A percentile compares a stretch with the other conserved stretches of the same genome.
These are phyloP conservation scores for Ogataea ramenticola DNA, from an alignment of 805 yeast genomes.

Conservation along the genomic window DNA sequence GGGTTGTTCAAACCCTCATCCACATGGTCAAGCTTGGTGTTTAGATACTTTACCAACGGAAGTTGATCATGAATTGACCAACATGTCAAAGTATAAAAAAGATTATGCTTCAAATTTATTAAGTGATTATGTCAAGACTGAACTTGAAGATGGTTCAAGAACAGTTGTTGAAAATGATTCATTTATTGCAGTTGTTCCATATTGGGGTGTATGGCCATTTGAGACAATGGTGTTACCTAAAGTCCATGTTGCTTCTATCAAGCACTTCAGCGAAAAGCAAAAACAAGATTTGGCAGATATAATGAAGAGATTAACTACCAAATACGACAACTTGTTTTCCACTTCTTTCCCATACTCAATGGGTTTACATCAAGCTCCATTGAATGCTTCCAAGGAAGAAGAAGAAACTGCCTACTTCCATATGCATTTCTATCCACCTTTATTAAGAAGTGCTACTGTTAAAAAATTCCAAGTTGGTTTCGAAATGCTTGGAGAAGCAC, in stretches of 20 bases:
- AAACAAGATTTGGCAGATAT: constrained; percentile 49
- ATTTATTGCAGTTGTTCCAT: constrained; percentile 65
- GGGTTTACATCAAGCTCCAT: constrained; percentile 77
- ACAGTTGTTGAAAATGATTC: constrained; percentile 53
- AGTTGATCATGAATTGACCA: constrained; percentile 48
- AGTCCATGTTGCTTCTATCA: constrained; percentile 42
- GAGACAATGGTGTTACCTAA: constrained; percentile 62
- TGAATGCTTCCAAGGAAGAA: constrained; percentile 36
- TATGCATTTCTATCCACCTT: constrained; percentile 75
- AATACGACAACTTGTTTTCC: constrained; percentile 64
- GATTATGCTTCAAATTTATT: constrained; percentile 42
- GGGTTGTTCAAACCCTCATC: constrained; percentile 82
- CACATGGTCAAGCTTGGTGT: constrained; percentile 82
- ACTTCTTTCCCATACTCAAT: constrained; percentile 73
- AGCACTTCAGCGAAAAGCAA: constrained; percentile 39
- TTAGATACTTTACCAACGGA: constrained; percentile 59
- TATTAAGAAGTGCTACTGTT: constrained; percentile 67
- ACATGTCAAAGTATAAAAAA: constrained; percentile 40
- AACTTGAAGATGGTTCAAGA: constrained; percentile 42
- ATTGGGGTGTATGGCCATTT: constrained; percentile 82
- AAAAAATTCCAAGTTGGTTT: constrained; percentile 72
- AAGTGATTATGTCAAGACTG: constrained; percentile 55
- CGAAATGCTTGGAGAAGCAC: constrained; percentile 60
- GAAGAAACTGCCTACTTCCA: constrained; percentile 50
- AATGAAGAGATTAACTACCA: constrained; percentile 45